phyloP scores from a whole-genome alignment of 1,139 yeast genomes.

The Sugiyamaella neomexicana region DNA sequence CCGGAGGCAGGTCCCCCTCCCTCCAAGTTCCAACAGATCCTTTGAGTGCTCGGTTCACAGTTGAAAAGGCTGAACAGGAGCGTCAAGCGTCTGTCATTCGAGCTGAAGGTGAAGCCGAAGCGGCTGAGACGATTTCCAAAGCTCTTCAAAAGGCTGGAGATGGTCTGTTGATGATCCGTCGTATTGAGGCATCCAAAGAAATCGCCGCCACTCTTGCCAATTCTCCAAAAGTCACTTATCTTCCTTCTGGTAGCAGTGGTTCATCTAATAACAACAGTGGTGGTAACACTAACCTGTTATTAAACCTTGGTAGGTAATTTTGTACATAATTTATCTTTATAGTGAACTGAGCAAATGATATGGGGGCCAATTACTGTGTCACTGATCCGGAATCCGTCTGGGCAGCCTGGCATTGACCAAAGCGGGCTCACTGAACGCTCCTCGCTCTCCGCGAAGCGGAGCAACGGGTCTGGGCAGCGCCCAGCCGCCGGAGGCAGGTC shows the following conservation, averaged over 20 bases:
- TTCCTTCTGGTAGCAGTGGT: slow-evolving; percentile 58
- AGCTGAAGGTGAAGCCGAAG: slow-evolving; percentile 99
- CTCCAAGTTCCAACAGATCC: no score
- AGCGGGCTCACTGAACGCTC: no score
- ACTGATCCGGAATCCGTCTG: no score
- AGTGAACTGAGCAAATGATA: no score
- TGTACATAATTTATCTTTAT: slow-evolving; percentile 6
- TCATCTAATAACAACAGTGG: slow-evolving; percentile 37
- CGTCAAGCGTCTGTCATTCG: slow-evolving; percentile 91
- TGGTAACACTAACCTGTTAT: slow-evolving; percentile 49
- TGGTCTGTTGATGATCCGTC: slow-evolving; percentile 88
- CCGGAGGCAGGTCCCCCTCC: background rate
- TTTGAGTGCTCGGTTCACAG: slow-evolving; percentile 91
- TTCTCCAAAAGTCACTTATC: slow-evolving; percentile 86
- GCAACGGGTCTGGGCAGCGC: background rate
- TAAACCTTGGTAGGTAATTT: slow-evolving; percentile 58
- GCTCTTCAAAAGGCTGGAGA: slow-evolving; percentile 96
- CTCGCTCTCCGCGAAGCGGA: background rate
- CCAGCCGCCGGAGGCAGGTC: background rate
- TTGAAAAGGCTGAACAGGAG: slow-evolving; percentile 97
- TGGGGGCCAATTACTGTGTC: no score
- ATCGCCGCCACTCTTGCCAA: slow-evolving; percentile 85
- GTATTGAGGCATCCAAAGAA: slow-evolving; percentile 95
- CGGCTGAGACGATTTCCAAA: slow-evolving; percentile 92
- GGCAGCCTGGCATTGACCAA: no score